A percentile compares a stretch with the other conserved stretches of the same genome.
Conservation (phyloP, 2,329 filamentous ascomycete genomes). For the Pseudopyricularia javanii region DNA sequence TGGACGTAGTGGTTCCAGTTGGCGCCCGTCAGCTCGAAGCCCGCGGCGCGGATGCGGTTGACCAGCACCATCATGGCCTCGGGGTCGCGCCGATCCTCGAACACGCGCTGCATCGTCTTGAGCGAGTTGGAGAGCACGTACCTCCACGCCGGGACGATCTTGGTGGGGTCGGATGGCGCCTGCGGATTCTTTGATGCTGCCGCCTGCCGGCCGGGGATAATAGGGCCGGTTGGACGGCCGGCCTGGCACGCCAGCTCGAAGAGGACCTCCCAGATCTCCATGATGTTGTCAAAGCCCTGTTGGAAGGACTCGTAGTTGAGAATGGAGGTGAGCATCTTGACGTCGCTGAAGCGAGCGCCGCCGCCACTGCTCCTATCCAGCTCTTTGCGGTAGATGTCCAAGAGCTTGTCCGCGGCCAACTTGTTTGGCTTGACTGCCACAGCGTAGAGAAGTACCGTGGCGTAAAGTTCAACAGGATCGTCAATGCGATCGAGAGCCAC, state of each 20-base stretch:
- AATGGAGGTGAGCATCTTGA: constrained; percentile 43
- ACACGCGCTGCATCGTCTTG: constrained; percentile 33
- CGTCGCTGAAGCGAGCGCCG: neutral
- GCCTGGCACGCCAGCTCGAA: constrained; percentile 37
- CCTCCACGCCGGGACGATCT: constrained; percentile 34
- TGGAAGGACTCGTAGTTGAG: constrained; percentile 55
- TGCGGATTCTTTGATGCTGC: neutral
- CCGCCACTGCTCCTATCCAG: neutral
- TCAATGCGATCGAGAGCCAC: neutral
- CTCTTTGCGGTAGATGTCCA: constrained; percentile 25
- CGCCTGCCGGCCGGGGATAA: neutral
- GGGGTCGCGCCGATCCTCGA: constrained; percentile 25
- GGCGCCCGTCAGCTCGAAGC: constrained; percentile 61
- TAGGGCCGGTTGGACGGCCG: constrained; percentile 15
- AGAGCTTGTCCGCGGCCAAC: constrained; percentile 20
- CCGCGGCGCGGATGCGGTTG: constrained; percentile 40
- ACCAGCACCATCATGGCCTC: constrained; percentile 39
- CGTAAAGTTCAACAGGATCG: neutral
- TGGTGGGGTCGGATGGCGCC: neutral
- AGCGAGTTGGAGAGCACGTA: constrained; percentile 39
- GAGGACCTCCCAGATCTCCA: constrained; percentile 53
- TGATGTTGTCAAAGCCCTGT: constrained; percentile 45
- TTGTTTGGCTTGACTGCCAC: neutral
- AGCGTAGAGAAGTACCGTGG: neutral
- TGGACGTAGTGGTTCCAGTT: constrained; percentile 76